Base-by-base conservation (phyloP, 495 filamentous ascomycete species). In the Barbatosphaeria neglecta region DNA sequence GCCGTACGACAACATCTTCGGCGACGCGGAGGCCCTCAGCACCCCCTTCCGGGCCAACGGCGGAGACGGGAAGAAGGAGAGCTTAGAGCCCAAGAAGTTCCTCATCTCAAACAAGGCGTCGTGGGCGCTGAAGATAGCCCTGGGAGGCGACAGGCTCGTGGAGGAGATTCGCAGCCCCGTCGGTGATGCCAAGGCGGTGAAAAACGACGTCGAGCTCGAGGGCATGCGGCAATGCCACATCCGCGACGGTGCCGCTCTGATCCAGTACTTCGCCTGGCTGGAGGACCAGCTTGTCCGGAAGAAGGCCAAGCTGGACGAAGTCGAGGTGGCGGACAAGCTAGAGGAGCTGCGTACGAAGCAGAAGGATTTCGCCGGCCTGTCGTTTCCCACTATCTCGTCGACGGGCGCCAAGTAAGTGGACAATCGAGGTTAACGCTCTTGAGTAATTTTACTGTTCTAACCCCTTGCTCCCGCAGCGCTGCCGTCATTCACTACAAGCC, bases 401-500 rank as follows among this genome's bases (percentile, higher is more conserved):
- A 95, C 87, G 1, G 93, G 93, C 5, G 67, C 92, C 18, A 97
- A 99, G 67, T 74, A 49, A 62, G 69, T 62, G 22, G 3, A 20
- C 23, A 3, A 4, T 40, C 7, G 3, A n/a, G n/a, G 22, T 22
- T 46, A 20, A 0, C 28, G 6, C 18, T 17, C 28, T 20, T 22
- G 8, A 9, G 9, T 9, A 5, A 9, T 10, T 11, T 20, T 45
- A 23, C 48, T 56, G 4, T 42, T 18, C 48, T 51, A 58, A 58
- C 20, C n/a, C n/a, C n/a, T n/a, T 7, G 1, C 16, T 10, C 16
- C 28, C 22, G 22, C 18, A 73, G 68, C 46, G 92, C 90, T 27
- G 93, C 93, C 2, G 80, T 99, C 16, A 97, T 99, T 40, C 93
- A 99, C 63, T 99, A 99, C 69, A 90, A 88, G 56, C 93, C 93